Percentiles rank a stretch among this genome's conserved stretches.
phyloP scores from a whole-genome alignment of 257 asterid genomes.

The Capsicum pubescens region DNA sequence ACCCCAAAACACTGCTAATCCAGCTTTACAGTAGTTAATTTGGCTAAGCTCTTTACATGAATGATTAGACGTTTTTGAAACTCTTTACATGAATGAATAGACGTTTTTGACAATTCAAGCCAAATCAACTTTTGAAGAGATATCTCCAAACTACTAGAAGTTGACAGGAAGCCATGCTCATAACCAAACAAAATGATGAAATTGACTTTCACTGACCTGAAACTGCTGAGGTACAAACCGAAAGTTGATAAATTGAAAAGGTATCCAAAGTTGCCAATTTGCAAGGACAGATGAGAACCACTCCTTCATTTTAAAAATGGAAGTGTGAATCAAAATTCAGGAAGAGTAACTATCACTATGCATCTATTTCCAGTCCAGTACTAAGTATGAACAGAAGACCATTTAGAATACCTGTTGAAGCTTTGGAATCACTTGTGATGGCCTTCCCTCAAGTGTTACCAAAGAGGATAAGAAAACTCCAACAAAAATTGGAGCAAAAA shows the following conservation, averaged over 20 bases:
- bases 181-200: not conserved
- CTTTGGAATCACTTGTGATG: slow-evolving; percentile 67
- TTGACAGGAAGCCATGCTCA: slow-evolving; percentile 19
- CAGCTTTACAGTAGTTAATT: not conserved
- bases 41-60: not conserved
- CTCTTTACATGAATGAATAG: not conserved
- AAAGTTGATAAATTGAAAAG: slow-evolving; percentile 92
- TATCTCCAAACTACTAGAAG: slow-evolving; percentile 4
- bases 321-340: slow-evolving; percentile 18
- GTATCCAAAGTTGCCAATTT: slow-evolving; percentile 98
- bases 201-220: slow-evolving; percentile 59
- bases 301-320: slow-evolving; percentile 50
- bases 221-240: slow-evolving; percentile 94
- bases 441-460: slow-evolving; percentile 68
- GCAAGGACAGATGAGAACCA: slow-evolving; percentile 93
- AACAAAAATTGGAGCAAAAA: slow-evolving; percentile 75
- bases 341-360: slow-evolving; percentile 12
- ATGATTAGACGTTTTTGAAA: not conserved
- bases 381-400: not conserved
- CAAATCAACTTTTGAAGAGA: not conserved
- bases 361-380: not conserved
- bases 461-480: slow-evolving; percentile 63
- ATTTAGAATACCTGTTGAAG: slow-evolving; percentile 69
- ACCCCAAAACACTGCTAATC: not conserved
- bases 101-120: not conserved